Evolutionary conservation across 495 filamentous ascomycete genomes (phyloP), one percentile per base, ranked within the genome.

Genomic region (Aspergillus ostianus): DNA sequence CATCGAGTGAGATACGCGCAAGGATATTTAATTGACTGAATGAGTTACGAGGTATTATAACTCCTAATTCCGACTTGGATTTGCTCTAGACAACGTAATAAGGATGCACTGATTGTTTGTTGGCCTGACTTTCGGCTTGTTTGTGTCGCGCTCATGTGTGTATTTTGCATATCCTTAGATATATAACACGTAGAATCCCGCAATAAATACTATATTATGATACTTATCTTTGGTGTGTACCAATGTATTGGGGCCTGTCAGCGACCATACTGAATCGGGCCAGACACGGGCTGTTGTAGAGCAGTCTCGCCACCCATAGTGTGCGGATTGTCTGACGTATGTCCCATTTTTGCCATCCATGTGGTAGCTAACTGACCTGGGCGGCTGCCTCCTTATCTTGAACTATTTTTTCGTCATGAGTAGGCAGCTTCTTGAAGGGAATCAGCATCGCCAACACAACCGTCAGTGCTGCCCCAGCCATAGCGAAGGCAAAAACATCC

Each of bases 401-500:
- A 1, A 15, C 46, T 12, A 7, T 18, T 12, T 47, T 47, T 3
- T n/a, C 20, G 2, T 21, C 46, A 47, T 47, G 46, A 47, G 17
- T 3, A 18, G 46, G 46, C 17, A 47, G 46, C 9, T 21, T 47
- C 46, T 47, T 47, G 20, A 47, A 47, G n/a, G 46, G 46, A 47
- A 47, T 8, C 17, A 47, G 6, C 46, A 47, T 7, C 46, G 46
- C 20, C 46, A 47, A 21, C 7, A 65, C 26, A 7, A 65, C 19
- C 0, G 68, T 29, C 7, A 67, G 29, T 0, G 58, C 69, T 2
- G 65, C 56, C 53, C 62, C 32, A 13, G 68, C 60, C 53, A 72
- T 13, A 12, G 58, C 44, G 18, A 68, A 58, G 7, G 64, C 58
- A 53, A 71, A 73, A 6, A 80, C 70, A n/a, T 72, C 70, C 63